These are phyloP conservation scores for Lepidopterella palustris DNA, from an alignment of 495 filamentous ascomycete genomes.

Conservation along the genomic window DNA sequence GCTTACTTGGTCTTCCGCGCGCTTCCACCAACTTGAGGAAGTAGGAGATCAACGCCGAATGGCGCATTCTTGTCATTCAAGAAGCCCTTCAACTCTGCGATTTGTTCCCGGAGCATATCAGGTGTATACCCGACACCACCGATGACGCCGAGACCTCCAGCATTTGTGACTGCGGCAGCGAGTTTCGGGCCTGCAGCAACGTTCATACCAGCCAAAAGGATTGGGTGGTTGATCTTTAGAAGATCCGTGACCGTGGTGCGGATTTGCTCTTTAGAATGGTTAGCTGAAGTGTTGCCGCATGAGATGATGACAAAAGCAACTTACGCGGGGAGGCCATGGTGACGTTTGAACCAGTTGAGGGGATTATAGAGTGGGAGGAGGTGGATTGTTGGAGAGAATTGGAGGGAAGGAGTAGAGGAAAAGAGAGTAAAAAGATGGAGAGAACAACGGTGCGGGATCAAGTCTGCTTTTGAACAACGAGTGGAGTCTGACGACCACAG, in stretches of 20 bases:
- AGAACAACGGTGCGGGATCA: slow-evolving; percentile 1
- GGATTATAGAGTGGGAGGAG: too few species aligned
- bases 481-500: background rate
- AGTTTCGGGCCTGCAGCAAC: slow-evolving; percentile 96
- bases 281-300: slow-evolving; percentile 11
- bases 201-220: slow-evolving; percentile 97
- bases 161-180: slow-evolving; percentile 94
- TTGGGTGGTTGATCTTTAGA: slow-evolving; percentile 92
- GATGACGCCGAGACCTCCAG: slow-evolving; percentile 92
- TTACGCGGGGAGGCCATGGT: slow-evolving; percentile 30
- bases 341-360: slow-evolving; percentile 5
- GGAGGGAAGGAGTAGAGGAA: background rate
- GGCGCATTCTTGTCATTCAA: slow-evolving; percentile 93
- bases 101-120: slow-evolving; percentile 92
- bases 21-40: slow-evolving; percentile 89
- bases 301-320: slow-evolving; percentile 10
- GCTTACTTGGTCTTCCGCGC: slow-evolving; percentile 91
- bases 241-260: slow-evolving; percentile 88
- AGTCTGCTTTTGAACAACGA: background rate
- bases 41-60: slow-evolving; percentile 91
- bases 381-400: background rate
- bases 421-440: background rate
- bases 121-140: slow-evolving; percentile 96
- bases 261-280: slow-evolving; percentile 59
- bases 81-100: slow-evolving; percentile 86